phyloP scores from a whole-genome alignment of 768 basidiomycete species.

The Rhodosporidiobolus sp. region DNA sequence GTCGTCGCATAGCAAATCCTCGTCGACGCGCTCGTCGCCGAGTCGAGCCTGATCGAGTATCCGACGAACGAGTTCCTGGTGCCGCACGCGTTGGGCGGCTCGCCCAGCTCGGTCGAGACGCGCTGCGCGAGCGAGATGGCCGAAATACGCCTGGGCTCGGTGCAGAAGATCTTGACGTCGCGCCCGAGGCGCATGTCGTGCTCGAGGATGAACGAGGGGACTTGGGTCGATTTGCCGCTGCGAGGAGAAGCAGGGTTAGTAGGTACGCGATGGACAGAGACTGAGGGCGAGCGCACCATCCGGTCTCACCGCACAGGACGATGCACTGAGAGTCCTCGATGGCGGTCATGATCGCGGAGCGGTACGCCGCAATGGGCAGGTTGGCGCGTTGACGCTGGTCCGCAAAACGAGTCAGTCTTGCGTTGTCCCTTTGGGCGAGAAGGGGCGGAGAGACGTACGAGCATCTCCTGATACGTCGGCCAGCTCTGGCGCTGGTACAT shows the following conservation, averaged over 20 bases:
- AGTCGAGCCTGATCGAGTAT: slow-evolving; percentile 87
- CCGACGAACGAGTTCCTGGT: slow-evolving; percentile 77
- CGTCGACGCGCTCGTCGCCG: slow-evolving; percentile 34
- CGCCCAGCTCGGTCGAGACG: slow-evolving; percentile 89
- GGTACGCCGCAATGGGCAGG: slow-evolving; percentile 82
- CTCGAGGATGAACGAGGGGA: slow-evolving; percentile 90
- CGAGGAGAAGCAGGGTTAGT: not conserved
- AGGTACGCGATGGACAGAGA: slow-evolving; percentile 2
- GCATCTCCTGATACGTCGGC: slow-evolving; percentile 77
- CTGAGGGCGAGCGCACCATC: slow-evolving; percentile 57
- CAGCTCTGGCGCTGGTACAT: slow-evolving; percentile 65
- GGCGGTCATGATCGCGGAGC: slow-evolving; percentile 65
- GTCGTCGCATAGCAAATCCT: slow-evolving; percentile 45
- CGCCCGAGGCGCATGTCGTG: slow-evolving; percentile 75
- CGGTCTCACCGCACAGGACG: slow-evolving; percentile 80
- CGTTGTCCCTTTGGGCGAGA: not conserved
- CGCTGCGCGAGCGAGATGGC: slow-evolving; percentile 93
- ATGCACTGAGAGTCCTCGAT: slow-evolving; percentile 76
- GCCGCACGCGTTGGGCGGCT: slow-evolving; percentile 72
- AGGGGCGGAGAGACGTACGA: slow-evolving; percentile 61
- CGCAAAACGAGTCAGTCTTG: not conserved
- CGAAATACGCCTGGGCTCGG: slow-evolving; percentile 91
- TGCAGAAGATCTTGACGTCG: slow-evolving; percentile 86
- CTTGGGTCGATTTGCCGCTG: slow-evolving; percentile 95
- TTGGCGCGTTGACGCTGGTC: slow-evolving; percentile 66